Evolutionary conservation across 108 stramenopile genomes (phyloP).

Genomic region (Nitzschia palea): DNA sequence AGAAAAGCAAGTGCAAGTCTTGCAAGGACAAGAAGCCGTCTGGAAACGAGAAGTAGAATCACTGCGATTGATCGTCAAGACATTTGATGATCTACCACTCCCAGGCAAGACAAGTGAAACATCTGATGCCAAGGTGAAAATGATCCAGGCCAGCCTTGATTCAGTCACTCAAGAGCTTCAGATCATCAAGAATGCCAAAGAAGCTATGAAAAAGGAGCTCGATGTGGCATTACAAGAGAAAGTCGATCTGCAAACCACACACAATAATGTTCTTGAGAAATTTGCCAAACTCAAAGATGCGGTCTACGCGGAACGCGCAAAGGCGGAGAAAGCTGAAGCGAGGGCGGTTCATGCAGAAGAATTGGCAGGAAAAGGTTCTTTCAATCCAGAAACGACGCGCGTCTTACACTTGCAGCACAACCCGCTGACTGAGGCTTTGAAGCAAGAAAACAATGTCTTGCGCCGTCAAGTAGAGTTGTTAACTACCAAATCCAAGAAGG

Average conservation of each 20-base stretch:
- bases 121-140: constrained; percentile 7
- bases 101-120: background rate
- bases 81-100: constrained; percentile 53
- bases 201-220: constrained; percentile 25
- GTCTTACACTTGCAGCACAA: constrained; percentile 78
- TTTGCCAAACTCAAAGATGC: constrained; percentile 76
- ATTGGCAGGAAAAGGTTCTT: constrained; percentile 86
- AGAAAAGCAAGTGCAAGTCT: constrained; percentile 15
- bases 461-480: constrained; percentile 52
- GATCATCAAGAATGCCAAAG: constrained; percentile 40
- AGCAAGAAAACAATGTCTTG: constrained; percentile 62
- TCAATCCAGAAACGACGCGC: constrained; percentile 71
- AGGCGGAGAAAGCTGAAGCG: constrained; percentile 68
- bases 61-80: constrained; percentile 58
- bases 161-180: constrained; percentile 56
- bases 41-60: constrained; percentile 74
- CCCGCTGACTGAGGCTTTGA: constrained; percentile 69
- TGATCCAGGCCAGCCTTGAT: constrained; percentile 48
- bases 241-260: constrained; percentile 49
- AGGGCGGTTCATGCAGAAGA: constrained; percentile 70
- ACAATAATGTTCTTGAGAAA: constrained; percentile 72
- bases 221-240: constrained; percentile 24
- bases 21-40: constrained; percentile 59
- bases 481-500: constrained; percentile 16
- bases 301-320: constrained; percentile 68